phyloP scores from a whole-genome alignment of 768 basidiomycete genomes.

The Lentinula raphanica region DNA sequence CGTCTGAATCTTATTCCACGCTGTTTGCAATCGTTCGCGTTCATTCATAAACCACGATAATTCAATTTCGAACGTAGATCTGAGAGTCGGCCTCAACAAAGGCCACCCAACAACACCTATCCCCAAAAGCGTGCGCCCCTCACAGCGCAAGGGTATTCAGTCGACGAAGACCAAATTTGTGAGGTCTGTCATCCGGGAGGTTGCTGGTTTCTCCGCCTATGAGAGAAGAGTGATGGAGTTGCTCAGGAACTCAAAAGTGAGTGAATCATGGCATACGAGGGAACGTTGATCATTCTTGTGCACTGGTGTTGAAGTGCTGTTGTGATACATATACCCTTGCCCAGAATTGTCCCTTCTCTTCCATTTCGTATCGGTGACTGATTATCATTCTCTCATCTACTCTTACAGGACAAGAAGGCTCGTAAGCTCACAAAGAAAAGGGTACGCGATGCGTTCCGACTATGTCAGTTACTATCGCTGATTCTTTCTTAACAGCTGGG shows the following conservation, averaged over 20 bases:
- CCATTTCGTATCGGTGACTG: background rate
- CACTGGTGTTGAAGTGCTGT: too few species aligned
- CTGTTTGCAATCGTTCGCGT: background rate
- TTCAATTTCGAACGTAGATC: conserved; percentile 42
- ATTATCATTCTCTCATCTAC: background rate
- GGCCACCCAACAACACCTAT: conserved; percentile 88
- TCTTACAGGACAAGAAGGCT: conserved; percentile 90
- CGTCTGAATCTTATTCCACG: background rate
- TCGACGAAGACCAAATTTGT: conserved; percentile 92
- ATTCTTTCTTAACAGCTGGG: conserved; percentile 67
- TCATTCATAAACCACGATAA: conserved; percentile 11
- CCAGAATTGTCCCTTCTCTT: background rate
- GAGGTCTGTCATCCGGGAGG: conserved; percentile 90
- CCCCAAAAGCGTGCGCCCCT: conserved; percentile 68
- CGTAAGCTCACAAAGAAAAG: conserved; percentile 99
- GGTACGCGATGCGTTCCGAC: conserved; percentile 36
- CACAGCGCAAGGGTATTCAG: conserved; percentile 87
- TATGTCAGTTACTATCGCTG: background rate
- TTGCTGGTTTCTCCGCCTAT: conserved; percentile 95
- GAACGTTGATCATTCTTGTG: background rate
- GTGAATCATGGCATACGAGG: conserved; percentile 18
- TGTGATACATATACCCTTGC: background rate
- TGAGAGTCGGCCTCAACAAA: conserved; percentile 80
- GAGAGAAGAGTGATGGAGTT: conserved; percentile 98
- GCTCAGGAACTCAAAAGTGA: conserved; percentile 93